Evolutionary conservation across 805 yeast genomes (phyloP), one percentile per base, ranked within the genome.

Genomic region (Dipodascopsis tothii): DNA sequence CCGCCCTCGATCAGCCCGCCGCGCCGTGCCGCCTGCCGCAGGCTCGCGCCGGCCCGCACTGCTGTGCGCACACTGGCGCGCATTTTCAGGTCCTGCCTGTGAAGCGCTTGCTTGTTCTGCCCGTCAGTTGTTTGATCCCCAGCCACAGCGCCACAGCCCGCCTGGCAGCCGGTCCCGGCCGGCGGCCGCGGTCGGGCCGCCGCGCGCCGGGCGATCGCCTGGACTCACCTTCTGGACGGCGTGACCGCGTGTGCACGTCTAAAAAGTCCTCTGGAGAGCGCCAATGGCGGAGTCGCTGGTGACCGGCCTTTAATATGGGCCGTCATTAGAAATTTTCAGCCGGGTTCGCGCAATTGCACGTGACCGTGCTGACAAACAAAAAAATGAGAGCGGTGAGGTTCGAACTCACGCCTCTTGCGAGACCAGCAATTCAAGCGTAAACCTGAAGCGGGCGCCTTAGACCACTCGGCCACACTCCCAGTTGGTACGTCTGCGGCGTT

Each of bases 321-420:
- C 17, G 21, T 23, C 41, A 33, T 35, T 18, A 43, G 44, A 23
- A 27, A 34, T 17, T 11, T n/a, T 6, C 14, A 17, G 28, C 3
- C 22, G 4, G 21, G 36, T 5, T 39, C 42, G 40, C 47, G 47
- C 47, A 39, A 44, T 44, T 14, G 40, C 47, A 44, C 47, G 47
- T 44, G 47, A 39, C 19, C n/a, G n/a, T n/a, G n/a, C n/a, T n/a
- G n/a, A n/a, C n/a, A n/a, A 41, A 51, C 58, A 59, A 56, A 46
- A 50, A 48, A 41, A 34, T 61, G 64, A 60, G 62, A 59, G 63
- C 59, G 60, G 57, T 62, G 65, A 61, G 65, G 60, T 61, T 61
- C 64, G 65, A 61, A 61, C 65, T 61, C 65, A 62, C 63, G 65
- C 58, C 62, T 61, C 65, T 61, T 60, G 50, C 60, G 65, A 61